phyloP scores from a whole-genome alignment of 2,329 filamentous ascomycete species.

The Alternaria arborescens region DNA sequence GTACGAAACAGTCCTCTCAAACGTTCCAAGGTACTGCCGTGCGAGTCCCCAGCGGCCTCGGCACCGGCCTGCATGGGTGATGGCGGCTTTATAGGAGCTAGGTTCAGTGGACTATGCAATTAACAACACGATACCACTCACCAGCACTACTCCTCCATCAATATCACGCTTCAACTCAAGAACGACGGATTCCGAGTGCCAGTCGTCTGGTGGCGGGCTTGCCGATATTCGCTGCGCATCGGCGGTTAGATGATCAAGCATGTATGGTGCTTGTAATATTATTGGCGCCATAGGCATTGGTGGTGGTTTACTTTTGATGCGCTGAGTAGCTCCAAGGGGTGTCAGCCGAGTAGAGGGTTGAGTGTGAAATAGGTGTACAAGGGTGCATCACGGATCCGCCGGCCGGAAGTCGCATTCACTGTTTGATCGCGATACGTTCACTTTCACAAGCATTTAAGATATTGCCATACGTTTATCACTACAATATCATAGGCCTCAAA shows the following conservation, averaged over 20 bases:
- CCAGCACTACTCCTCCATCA: constrained; percentile 20
- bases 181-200: constrained; percentile 9
- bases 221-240: constrained; percentile 23
- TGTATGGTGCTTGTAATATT: constrained; percentile 16
- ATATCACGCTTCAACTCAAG: constrained; percentile 8
- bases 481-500: background rate
- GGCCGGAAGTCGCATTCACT: background rate
- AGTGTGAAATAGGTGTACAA: background rate
- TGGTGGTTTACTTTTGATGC: background rate
- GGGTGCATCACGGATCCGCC: background rate
- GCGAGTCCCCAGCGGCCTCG: background rate
- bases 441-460: background rate
- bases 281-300: background rate
- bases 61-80: background rate
- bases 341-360: background rate
- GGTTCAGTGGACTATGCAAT: background rate
- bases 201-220: constrained; percentile 28
- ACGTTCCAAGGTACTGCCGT: background rate
- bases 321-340: background rate
- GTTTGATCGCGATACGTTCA: background rate
- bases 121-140: background rate
- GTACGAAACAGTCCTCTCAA: background rate
- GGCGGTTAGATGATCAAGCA: constrained; percentile 27
- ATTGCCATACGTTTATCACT: background rate
- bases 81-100: constrained; percentile 1